Evolutionary conservation across 495 filamentous ascomycete species (phyloP).

Genomic region (Xylaria venustula): DNA sequence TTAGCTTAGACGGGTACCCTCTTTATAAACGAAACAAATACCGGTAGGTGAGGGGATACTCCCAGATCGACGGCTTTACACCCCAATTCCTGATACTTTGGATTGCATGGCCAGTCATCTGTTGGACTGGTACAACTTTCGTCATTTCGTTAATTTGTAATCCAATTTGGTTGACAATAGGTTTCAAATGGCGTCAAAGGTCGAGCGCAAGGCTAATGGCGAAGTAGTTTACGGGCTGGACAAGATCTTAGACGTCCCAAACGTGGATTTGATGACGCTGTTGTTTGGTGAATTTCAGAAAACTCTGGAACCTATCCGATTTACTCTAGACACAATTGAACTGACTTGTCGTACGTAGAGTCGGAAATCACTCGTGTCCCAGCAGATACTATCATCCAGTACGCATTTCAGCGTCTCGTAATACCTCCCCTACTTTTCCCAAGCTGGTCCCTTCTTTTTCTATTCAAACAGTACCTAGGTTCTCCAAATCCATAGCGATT

Average conservation of each 20-base stretch:
- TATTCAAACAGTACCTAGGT: too few species aligned
- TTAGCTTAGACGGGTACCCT: too few species aligned
- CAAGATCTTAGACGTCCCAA: background rate
- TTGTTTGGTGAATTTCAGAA: slow-evolving; percentile 7
- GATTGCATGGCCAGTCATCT: too few species aligned
- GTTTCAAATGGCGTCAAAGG: slow-evolving; percentile 10
- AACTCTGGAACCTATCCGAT: background rate
- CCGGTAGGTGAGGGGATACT: too few species aligned
- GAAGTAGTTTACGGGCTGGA: slow-evolving; percentile 6
- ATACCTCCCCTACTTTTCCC: background rate
- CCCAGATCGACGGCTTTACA: too few species aligned
- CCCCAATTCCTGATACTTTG: too few species aligned
- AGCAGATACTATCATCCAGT: slow-evolving; percentile 7
- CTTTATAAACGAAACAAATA: too few species aligned
- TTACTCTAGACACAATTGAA: background rate
- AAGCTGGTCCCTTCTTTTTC: background rate
- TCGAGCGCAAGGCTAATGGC: slow-evolving; percentile 3
- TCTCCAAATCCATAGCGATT: slow-evolving; percentile 15
- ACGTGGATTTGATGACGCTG: slow-evolving; percentile 13
- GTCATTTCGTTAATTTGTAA: too few species aligned
- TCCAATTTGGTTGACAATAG: too few species aligned
- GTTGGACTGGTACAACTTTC: too few species aligned
- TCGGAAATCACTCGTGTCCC: slow-evolving; percentile 4
- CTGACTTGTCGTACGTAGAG: slow-evolving; percentile 12
- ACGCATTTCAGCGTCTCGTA: background rate